phyloP scores from a whole-genome alignment of 75 land plant species.

The Selaginella tamariscina region DNA sequence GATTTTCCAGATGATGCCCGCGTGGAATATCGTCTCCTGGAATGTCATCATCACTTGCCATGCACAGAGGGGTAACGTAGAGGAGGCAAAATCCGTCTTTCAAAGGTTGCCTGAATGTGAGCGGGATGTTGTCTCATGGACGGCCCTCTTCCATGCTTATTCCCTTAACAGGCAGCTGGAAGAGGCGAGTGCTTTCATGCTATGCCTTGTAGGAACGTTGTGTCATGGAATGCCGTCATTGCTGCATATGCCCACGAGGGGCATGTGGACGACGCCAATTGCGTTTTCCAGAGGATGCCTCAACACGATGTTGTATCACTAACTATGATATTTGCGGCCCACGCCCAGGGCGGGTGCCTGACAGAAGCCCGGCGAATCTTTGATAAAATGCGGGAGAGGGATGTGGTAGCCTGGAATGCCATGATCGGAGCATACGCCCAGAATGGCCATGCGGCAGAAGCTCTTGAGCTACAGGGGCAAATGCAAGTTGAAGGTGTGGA shows the following conservation, averaged over 20 bases:
- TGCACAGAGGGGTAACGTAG: not conserved
- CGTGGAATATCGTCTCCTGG: not conserved
- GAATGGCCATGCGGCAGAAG: not conserved
- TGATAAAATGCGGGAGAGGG: not conserved
- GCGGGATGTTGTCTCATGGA: conserved; percentile 1
- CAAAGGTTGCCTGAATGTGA: not conserved
- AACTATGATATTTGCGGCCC: not conserved
- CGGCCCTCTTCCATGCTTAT: not conserved
- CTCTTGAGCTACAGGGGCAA: not conserved
- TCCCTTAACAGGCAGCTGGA: not conserved
- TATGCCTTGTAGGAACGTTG: not conserved
- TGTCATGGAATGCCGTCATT: conserved; percentile 4
- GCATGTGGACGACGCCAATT: not conserved
- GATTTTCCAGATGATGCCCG: not conserved
- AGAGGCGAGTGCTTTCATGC: not conserved
- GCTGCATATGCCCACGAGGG: not conserved
- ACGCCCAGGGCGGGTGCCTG: not conserved
- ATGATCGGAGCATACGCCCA: not conserved
- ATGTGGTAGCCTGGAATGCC: not conserved
- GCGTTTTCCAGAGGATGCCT: not conserved
- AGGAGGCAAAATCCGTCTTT: not conserved
- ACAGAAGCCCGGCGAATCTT: not conserved
- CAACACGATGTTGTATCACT: not conserved
- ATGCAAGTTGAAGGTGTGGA: not conserved
- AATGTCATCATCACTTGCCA: not conserved